Evolutionary conservation across 257 asterid genomes (phyloP).

Genomic region (Solanum sitiens): DNA sequence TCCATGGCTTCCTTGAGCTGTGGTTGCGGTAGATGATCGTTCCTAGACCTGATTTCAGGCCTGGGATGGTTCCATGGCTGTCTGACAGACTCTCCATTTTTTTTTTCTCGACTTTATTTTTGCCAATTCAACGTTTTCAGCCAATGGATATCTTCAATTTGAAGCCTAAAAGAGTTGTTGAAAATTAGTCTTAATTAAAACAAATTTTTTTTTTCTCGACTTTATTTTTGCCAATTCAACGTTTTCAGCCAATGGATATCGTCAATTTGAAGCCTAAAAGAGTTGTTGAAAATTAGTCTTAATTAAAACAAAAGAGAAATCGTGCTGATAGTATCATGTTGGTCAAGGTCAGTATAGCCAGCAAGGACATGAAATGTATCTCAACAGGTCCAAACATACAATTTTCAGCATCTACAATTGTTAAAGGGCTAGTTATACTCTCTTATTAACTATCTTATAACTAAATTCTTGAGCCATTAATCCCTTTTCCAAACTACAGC

Average conservation of each 20-base stretch:
- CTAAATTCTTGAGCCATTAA: too few species aligned
- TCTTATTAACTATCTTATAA: background rate
- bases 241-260: background rate
- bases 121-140: too few species aligned
- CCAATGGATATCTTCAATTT: too few species aligned
- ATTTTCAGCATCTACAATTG: background rate
- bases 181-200: too few species aligned
- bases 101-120: too few species aligned
- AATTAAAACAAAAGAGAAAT: background rate
- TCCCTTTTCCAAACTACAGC: too few species aligned
- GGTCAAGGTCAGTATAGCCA: too few species aligned
- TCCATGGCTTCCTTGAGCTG: background rate
- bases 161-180: too few species aligned
- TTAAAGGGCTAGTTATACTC: background rate
- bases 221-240: background rate
- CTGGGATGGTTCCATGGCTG: background rate
- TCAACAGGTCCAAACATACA: background rate
- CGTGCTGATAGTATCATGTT: too few species aligned
- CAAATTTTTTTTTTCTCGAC: too few species aligned
- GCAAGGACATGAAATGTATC: background rate
- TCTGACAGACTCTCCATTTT: background rate
- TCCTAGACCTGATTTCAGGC: background rate
- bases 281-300: background rate
- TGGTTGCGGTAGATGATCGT: background rate
- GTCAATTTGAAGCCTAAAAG: background rate